Base-by-base conservation (phyloP, 2,329 filamentous ascomycete species). In the Clarireedia monteithiana region DNA sequence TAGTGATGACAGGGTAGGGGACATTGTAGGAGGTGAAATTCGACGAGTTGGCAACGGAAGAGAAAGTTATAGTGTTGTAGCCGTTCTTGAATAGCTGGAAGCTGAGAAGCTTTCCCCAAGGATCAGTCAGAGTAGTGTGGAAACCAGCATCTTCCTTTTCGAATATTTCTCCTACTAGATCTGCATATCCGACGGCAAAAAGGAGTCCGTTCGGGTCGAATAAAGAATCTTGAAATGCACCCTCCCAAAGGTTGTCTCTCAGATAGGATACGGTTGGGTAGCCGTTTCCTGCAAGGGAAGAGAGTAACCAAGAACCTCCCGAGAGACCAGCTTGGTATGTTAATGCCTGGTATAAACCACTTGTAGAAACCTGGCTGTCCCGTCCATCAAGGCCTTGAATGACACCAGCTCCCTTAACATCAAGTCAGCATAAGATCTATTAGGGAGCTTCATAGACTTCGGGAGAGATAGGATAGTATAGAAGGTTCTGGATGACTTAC, bases 281-380 rank as follows among this genome's bases (percentile, higher is more conserved):
- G 58, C 76, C 73, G 63, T 76, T 76, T 6, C 73, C 74, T 10
- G 71, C 69, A 17, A 77, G 53, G 2, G 74, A 75, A 3, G 71
- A 71, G 1, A 77, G 60, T n/a, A 77, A 66, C 75, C 75, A 77
- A 2, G 66, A 62, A 40, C 75, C 75, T 26, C 74, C 73, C n/a
- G 74, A 76, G 3, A 77, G 66, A 7, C 71, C 75, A 47, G 71
- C 64, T 44, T 77, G 70, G 59, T 78, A 77, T 3, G 74, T 75
- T 10, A 76, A 49, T 5, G 67, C 70, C 63, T 78, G 75, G 53
- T 71, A 76, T 0, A 78, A 59, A 4, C 75, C 75, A 47, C 67
- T 71, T 6, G 71, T 71, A 45, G 66, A 68, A 5, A 67, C 60
- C 45, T 69, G 63, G 56, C 70, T 71, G 51, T 77, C 74, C 52